These are phyloP conservation scores for Candida namnaoensis DNA, from an alignment of 805 yeast genomes.

Conservation along the genomic window DNA sequence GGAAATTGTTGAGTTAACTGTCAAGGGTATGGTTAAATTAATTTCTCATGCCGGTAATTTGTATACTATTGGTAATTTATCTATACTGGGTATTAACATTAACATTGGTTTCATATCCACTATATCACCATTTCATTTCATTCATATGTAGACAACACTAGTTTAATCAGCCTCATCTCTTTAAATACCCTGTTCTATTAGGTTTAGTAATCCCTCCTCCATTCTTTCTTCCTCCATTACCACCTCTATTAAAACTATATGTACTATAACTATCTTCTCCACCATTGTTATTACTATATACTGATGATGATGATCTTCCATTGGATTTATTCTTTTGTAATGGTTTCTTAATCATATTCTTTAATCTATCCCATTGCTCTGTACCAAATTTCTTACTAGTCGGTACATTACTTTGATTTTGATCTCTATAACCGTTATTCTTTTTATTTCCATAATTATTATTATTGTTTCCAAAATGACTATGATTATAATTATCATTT, in stretches of 20 bases:
- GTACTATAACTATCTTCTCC: not conserved
- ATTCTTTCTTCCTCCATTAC: not conserved
- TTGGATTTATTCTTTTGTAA: not conserved
- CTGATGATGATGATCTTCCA: no score
- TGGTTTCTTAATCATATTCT: not conserved
- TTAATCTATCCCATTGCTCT: not conserved
- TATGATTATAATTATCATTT: constrained; percentile 1
- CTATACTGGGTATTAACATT: no score
- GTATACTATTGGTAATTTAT: no score
- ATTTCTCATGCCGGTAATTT: no score
- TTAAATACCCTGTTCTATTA: not conserved
- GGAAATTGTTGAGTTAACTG: no score
- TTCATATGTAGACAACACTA: no score
- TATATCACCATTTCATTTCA: no score
- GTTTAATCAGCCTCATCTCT: not conserved
- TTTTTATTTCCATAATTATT: not conserved
- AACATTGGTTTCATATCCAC: no score
- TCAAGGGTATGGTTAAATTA: no score
- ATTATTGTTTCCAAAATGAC: not conserved
- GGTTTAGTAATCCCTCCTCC: not conserved
- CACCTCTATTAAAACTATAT: not conserved
- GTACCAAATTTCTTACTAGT: not conserved
- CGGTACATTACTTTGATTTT: constrained; percentile 6
- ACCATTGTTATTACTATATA: not conserved
- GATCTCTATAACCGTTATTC: constrained; percentile 1